Evolutionary conservation across 192 early-diverging fungal genomes (phyloP).

Genomic region (Coemansia aciculifera): DNA sequence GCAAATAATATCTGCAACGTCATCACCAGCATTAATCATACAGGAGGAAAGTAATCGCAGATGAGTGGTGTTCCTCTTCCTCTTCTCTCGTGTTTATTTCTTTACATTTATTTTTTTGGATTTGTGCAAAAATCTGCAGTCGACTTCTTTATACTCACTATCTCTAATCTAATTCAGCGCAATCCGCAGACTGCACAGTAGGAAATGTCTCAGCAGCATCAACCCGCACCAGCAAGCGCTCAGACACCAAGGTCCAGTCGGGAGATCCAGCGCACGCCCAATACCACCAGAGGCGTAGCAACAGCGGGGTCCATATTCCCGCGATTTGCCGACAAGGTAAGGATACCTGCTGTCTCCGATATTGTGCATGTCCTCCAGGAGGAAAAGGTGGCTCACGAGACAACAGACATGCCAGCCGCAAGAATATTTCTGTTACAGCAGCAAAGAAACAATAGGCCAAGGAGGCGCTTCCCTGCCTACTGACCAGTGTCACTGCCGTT

Average conservation of each 20-base stretch:
- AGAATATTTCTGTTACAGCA: neutral
- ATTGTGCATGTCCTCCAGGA: neutral
- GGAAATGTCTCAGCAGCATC: slow-evolving; percentile 8
- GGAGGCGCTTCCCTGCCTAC: slow-evolving; percentile 5
- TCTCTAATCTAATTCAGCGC: neutral
- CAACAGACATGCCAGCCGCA: too few relatives aligned
- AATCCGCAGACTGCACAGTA: neutral
- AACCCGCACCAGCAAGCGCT: slow-evolving; percentile 4
- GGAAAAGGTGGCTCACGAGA: too few relatives aligned
- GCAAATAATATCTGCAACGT: too few relatives aligned
- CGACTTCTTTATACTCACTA: neutral
- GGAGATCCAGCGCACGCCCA: slow-evolving; percentile 2
- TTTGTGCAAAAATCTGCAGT: neutral
- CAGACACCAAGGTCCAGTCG: slow-evolving; percentile 3
- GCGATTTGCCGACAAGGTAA: slow-evolving; percentile 30
- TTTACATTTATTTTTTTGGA: neutral
- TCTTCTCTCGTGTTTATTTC: neutral
- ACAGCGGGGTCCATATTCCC: slow-evolving; percentile 17
- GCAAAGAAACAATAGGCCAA: neutral
- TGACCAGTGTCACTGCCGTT: neutral
- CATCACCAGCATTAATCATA: too few relatives aligned
- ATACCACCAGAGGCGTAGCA: neutral
- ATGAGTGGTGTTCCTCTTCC: too few relatives aligned
- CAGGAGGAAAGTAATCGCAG: too few relatives aligned
- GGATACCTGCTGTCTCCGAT: neutral